Evolutionary conservation across 2,329 filamentous ascomycete genomes (phyloP), one percentile per base, ranked within the genome.

Genomic region (Fusarium gaditjirri): DNA sequence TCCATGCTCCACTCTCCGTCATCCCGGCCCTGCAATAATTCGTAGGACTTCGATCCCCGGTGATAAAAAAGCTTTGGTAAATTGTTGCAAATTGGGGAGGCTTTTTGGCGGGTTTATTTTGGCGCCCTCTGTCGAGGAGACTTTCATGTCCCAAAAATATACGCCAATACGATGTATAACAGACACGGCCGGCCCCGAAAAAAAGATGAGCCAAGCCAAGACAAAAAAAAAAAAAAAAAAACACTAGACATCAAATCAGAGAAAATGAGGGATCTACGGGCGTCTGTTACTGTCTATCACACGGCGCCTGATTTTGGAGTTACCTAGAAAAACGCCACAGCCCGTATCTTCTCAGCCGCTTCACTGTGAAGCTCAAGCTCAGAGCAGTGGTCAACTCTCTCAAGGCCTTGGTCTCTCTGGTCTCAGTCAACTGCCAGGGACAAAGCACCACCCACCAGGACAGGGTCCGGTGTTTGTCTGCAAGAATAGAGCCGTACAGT

Each of bases 401-500:
- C 1, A 17, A 27, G 13, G 23, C 29, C 39, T 47, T 56, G 39
- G 31, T 17, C 25, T 23, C 54, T 33, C 31, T 49, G 11, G 23
- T 56, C 41, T 23, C 54, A 49, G 35, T 52, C 50, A 61, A 61
- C 60, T 53, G 58, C 65, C 49, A 70, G 60, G 64, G 50, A 63
- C 65, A 38, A 52, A 43, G 31, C 27, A 44, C 14, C 27, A 64
- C 35, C 31, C 6, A 9, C n/a, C 7, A 70, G 66, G 59, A 57
- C 55, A 68, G 64, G 70, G 60, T 39, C 74, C 70, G 63, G 72
- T 60, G 50, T 66, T 70, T 73, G 74, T 59, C 71, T 70, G 62
- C 67, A 57, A 76, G 60, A 72, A 72, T 71, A 73, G 68, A 73
- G 70, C 70, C 66, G 62, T 58, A 27, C 57, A 46, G 65, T 69